These are phyloP conservation scores for Phoma sp. DNA, from an alignment of 2,329 filamentous ascomycete species.

Conservation along the genomic window DNA sequence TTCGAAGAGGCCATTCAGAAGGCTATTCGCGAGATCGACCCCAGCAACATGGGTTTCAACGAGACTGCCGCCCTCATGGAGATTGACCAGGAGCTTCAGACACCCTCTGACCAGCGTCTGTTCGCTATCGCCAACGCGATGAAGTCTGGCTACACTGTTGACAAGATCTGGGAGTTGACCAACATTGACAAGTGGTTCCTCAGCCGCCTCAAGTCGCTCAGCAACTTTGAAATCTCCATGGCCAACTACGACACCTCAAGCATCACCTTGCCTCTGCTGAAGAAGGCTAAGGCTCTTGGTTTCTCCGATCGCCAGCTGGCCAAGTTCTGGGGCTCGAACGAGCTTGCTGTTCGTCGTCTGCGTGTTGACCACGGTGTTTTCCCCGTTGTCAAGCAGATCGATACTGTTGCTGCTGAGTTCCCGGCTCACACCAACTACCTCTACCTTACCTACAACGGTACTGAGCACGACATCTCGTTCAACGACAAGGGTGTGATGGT, in stretches of 20 bases:
- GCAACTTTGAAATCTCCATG: conserved; percentile 86
- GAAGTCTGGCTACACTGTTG: conserved; percentile 89
- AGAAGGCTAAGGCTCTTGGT: conserved; percentile 88
- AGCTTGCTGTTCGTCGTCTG: conserved; percentile 83
- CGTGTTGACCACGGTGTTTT: conserved; percentile 86
- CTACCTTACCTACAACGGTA: conserved; percentile 94
- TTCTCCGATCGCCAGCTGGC: conserved; percentile 95
- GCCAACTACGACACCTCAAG: conserved; percentile 72
- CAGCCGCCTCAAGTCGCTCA: conserved; percentile 87
- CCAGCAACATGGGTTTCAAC: conserved; percentile 93
- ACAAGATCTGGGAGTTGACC: conserved; percentile 98
- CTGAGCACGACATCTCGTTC: conserved; percentile 82
- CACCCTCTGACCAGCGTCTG: conserved; percentile 93
- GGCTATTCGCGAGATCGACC: conserved; percentile 93
- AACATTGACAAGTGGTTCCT: conserved; percentile 99
- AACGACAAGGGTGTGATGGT: conserved; percentile 96
- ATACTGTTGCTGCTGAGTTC: conserved; percentile 97
- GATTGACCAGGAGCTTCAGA: conserved; percentile 94
- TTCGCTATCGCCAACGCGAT: conserved; percentile 99
- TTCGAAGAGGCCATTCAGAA: conserved; percentile 99
- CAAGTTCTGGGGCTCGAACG: conserved; percentile 93
- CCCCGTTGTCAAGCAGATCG: conserved; percentile 96
- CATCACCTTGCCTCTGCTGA: conserved; percentile 70
- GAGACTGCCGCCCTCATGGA: conserved; percentile 87
- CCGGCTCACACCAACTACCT: conserved; percentile 94